Percentiles rank a stretch among this genome's conserved stretches.
Conservation (phyloP, 1,139 yeast genomes). For the Taphrina deformans region DNA sequence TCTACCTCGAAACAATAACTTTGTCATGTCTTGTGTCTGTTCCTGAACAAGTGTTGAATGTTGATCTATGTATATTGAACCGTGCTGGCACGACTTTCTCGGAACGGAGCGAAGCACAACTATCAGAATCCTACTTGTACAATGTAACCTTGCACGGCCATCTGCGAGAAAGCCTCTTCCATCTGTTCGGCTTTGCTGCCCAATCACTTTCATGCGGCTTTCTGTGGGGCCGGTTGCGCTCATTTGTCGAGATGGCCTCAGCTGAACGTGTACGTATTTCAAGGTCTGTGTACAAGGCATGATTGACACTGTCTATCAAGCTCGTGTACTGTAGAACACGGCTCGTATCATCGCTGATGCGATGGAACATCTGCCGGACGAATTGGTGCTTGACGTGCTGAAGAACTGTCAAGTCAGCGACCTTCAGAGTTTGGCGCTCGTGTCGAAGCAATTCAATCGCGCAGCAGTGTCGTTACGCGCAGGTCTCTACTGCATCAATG, state of each 20-base stretch:
- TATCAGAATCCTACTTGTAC: too few relatives aligned
- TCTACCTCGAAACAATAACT: constrained; percentile 50
- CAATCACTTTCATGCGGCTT: background rate
- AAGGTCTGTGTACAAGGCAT: too few relatives aligned
- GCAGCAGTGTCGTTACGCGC: constrained; percentile 5
- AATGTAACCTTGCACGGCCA: background rate
- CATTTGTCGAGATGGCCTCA: too few relatives aligned
- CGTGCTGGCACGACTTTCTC: background rate
- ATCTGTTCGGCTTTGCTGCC: background rate
- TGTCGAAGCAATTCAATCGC: background rate
- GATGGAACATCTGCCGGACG: constrained; percentile 15
- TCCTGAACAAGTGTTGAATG: too few relatives aligned
- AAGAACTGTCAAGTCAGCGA: constrained; percentile 11
- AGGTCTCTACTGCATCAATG: constrained; percentile 27
- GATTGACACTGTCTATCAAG: too few relatives aligned
- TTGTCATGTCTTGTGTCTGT: constrained; percentile 7
- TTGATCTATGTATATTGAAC: too few relatives aligned
- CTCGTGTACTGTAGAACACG: too few relatives aligned
- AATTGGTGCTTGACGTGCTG: constrained; percentile 4
- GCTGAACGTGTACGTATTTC: too few relatives aligned
- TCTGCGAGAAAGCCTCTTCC: background rate
- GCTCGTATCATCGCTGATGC: too few relatives aligned
- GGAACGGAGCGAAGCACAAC: too few relatives aligned
- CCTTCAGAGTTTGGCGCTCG: constrained; percentile 8
- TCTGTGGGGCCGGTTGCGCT: background rate